phyloP scores from a whole-genome alignment of 1,284 basidiomycete species.

The Sanghuangporus baumii region DNA sequence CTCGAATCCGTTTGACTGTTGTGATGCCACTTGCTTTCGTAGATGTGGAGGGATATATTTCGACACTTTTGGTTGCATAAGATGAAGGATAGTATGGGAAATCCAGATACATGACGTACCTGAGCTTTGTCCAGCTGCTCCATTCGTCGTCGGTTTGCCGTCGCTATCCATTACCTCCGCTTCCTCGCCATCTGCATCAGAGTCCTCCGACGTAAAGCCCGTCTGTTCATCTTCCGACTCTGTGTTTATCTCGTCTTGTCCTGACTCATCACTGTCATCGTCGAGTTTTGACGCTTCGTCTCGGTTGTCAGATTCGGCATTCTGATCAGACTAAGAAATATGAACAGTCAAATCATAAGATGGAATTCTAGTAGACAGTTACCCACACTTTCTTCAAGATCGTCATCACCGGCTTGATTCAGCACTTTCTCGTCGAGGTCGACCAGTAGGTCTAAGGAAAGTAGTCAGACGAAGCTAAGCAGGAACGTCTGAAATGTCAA shows the following conservation, averaged over 20 bases:
- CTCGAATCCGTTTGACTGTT: conserved; percentile 43
- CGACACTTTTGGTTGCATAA: conserved; percentile 27
- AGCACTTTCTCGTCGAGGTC: conserved; percentile 16
- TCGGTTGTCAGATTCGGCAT: neutral
- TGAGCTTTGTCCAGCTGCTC: neutral
- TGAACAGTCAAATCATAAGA: neutral
- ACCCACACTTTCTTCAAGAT: neutral
- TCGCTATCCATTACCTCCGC: neutral
- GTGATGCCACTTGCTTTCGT: conserved; percentile 30
- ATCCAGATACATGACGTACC: neutral
- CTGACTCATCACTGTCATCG: neutral
- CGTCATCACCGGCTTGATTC: neutral
- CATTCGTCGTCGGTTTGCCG: neutral
- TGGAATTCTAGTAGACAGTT: neutral
- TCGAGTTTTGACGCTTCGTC: neutral
- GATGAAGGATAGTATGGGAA: neutral
- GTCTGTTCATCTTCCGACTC: conserved; percentile 8
- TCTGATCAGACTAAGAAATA: neutral
- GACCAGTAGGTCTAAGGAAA: conserved; percentile 10
- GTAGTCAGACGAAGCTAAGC: neutral
- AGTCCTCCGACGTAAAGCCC: conserved; percentile 14
- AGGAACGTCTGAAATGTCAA: neutral
- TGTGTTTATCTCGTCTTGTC: neutral
- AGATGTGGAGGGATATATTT: conserved; percentile 63
- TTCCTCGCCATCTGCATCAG: conserved; percentile 2